phyloP scores from a whole-genome alignment of 441 rosid genomes.

The Aquilaria agallochum region DNA sequence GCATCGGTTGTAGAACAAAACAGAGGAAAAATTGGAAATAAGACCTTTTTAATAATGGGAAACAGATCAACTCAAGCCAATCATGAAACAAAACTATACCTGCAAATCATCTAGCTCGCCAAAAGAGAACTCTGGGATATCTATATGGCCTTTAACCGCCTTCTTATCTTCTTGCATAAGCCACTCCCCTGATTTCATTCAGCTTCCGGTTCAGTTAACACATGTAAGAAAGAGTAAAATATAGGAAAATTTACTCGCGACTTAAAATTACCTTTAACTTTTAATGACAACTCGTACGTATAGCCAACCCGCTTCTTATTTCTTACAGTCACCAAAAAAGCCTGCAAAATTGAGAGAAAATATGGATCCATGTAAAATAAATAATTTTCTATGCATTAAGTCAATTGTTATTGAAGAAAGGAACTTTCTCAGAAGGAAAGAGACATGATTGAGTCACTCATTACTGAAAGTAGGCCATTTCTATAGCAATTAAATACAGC shows the following conservation, averaged over 20 bases:
- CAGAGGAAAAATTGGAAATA: too few relatives aligned
- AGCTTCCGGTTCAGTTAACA: constrained; percentile 3
- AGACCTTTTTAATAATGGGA: too few relatives aligned
- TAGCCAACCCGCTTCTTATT: constrained; percentile 91
- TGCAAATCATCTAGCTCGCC: constrained; percentile 93
- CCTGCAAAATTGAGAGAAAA: constrained; percentile 34
- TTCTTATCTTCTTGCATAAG: constrained; percentile 51
- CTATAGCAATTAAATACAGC: too few relatives aligned
- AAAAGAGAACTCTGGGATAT: constrained; percentile 79
- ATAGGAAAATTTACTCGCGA: background rate
- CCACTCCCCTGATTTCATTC: constrained; percentile 70
- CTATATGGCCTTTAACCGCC: constrained; percentile 56
- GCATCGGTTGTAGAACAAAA: too few relatives aligned
- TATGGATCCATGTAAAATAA: too few relatives aligned
- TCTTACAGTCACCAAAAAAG: constrained; percentile 84
- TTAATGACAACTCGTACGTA: constrained; percentile 73
- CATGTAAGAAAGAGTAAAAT: constrained; percentile 2
- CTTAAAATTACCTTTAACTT: constrained; percentile 49
- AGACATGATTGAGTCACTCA: too few relatives aligned
- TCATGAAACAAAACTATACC: constrained; percentile 34
- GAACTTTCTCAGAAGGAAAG: too few relatives aligned
- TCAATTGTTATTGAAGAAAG: too few relatives aligned
- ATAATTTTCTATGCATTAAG: too few relatives aligned
- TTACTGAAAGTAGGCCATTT: too few relatives aligned
- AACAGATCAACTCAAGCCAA: too few relatives aligned